Evolutionary conservation across 768 basidiomycete species (phyloP), one percentile per base, ranked within the genome.

Genomic region (Dioszegia aurantiaca): DNA sequence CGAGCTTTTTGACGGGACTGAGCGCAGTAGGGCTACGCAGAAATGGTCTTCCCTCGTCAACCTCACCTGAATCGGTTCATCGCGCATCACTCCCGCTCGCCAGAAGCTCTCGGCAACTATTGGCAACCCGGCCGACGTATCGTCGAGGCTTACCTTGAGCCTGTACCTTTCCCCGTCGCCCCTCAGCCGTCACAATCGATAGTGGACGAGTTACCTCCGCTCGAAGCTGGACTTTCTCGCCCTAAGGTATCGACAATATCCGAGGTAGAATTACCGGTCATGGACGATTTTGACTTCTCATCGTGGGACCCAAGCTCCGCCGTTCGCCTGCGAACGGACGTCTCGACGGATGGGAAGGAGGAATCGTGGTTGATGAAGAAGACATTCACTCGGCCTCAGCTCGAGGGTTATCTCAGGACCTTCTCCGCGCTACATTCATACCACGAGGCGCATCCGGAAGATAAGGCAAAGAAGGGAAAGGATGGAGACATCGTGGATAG

Each of bases 101-200:
- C 39, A 10, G 19, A 33, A 30, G 83, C 84, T 40, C 72, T 88
- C 4, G 89, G 89, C 0, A 82, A 84, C 1, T 83, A 89, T 69
- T 91, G 88, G 82, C 84, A 86, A 28, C 89, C 90, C 0, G 90
- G 90, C 16, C 81, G 90, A 12, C 83, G 82, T 0, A 85, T 90
- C 61, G 81, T 91, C 23, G 86, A 88, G 56, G 80, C 80, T 5
- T 83, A 88, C 67, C 82, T 91, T 2, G 79, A 84, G 6, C 83
- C 84, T 27, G 81, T 91, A n/a, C 87, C 73, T 1, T 72, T 77
- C 61, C 77, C 77, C 1, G 28, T 41, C 2, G 26, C 36, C 8
- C 43, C 61, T 11, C 21, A 33, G 1, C 47, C 56, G 0, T 6
- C 31, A 43, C 59, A 59, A 31, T 40, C 58, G 12, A n/a, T 54